These are phyloP conservation scores for Pleurotus salmoneostramineus DNA, from an alignment of 768 basidiomycete species.

Conservation along the genomic window DNA sequence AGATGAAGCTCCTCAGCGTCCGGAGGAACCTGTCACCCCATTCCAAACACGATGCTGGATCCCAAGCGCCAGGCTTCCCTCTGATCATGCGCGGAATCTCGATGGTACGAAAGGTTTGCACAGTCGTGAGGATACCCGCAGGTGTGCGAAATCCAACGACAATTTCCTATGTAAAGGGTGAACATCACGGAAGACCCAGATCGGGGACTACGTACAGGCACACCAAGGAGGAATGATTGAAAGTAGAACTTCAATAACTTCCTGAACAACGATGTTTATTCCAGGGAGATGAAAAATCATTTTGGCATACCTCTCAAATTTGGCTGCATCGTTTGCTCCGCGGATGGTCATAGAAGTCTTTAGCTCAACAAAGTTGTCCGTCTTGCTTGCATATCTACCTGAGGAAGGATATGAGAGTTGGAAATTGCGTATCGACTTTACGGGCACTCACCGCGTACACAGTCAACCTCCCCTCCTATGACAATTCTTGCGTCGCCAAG, in stretches of 20 bases:
- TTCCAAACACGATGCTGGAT: slow-evolving; percentile 66
- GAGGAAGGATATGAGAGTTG: slow-evolving; percentile 5
- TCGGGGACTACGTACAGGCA: slow-evolving; percentile 50
- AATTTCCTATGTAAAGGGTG: slow-evolving; percentile 52
- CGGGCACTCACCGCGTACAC: slow-evolving; percentile 59
- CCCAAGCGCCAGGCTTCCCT: slow-evolving; percentile 73
- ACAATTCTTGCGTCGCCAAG: slow-evolving; percentile 68
- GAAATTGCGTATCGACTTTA: neutral
- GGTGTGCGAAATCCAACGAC: slow-evolving; percentile 86
- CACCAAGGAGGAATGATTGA: slow-evolving; percentile 87
- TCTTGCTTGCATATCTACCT: slow-evolving; percentile 60
- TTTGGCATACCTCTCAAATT: slow-evolving; percentile 71
- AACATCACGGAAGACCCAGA: slow-evolving; percentile 13
- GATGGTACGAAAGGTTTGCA: slow-evolving; percentile 74
- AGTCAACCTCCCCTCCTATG: slow-evolving; percentile 91
- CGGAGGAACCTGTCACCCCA: slow-evolving; percentile 67
- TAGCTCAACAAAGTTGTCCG: slow-evolving; percentile 76
- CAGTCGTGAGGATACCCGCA: slow-evolving; percentile 59
- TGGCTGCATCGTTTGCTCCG: slow-evolving; percentile 57
- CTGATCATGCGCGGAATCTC: slow-evolving; percentile 76
- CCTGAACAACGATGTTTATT: slow-evolving; percentile 31
- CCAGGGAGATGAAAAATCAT: neutral
- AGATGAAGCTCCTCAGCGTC: slow-evolving; percentile 33
- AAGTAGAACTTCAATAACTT: slow-evolving; percentile 93
- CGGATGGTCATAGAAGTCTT: slow-evolving; percentile 81